A percentile compares a stretch with the other conserved stretches of the same genome.
Evolutionary conservation across 768 basidiomycete species (phyloP).

Genomic region (Gloeopeniophorella convolvens): DNA sequence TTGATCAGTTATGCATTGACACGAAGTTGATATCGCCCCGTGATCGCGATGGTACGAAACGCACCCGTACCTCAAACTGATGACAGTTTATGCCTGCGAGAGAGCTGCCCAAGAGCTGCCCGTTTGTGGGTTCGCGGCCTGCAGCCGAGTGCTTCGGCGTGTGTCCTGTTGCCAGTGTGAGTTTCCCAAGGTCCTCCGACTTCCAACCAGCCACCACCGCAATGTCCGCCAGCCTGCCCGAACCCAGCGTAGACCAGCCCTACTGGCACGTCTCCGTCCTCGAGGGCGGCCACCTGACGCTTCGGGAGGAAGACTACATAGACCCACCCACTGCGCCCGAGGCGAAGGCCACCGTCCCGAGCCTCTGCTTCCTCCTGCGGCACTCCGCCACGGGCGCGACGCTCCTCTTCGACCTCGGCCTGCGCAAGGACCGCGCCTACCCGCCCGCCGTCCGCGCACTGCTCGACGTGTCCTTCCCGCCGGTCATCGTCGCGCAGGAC

Average conservation of each 20-base stretch:
- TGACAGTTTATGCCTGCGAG: too few species aligned
- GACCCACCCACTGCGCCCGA: neutral
- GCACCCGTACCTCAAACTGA: too few species aligned
- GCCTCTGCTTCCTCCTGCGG: constrained; percentile 16
- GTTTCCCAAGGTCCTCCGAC: too few species aligned
- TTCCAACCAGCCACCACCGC: too few species aligned
- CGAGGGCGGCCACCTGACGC: constrained; percentile 11
- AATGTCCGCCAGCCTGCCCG: constrained; percentile 7
- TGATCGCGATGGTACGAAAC: too few species aligned
- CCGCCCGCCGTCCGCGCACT: neutral
- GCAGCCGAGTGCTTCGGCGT: too few species aligned
- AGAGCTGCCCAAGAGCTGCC: too few species aligned
- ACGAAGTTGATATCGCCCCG: too few species aligned
- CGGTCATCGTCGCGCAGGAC: neutral
- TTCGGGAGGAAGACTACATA: constrained; percentile 17
- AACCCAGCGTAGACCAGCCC: constrained; percentile 6
- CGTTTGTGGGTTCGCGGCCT: too few species aligned
- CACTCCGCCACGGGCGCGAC: constrained; percentile 11
- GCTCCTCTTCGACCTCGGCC: constrained; percentile 19
- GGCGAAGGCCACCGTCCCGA: neutral
- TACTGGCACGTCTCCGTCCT: constrained; percentile 16
- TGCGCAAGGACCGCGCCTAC: constrained; percentile 4
- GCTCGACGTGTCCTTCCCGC: neutral
- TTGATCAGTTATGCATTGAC: too few species aligned
- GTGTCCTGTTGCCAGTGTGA: too few species aligned